Evolutionary conservation across 140 eudicot genomes (phyloP), one percentile per base, ranked within the genome.

Genomic region (Eryngium alpinum): DNA sequence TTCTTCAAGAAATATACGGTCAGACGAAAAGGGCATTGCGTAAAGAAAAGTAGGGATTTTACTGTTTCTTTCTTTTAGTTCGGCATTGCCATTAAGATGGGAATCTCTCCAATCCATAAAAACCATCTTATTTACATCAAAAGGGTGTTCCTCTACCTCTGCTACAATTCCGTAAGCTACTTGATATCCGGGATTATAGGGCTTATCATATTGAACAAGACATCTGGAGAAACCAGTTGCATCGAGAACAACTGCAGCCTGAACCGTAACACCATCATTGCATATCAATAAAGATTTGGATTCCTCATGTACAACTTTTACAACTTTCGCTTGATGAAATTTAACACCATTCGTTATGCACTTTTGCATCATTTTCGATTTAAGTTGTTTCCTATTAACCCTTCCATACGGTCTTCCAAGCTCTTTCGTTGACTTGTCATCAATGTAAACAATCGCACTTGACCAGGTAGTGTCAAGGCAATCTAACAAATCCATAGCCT

Each of bases 71-170:
- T 87, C 90, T 84, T 87, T 89, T 10, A 95, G 83, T 84, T 85
- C 97, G 25, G 34, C 57, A 84, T 86, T 92, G 66, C 80, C 78
- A 24, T 85, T 77, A 22, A 95, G 92, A 84, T 95, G 99, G 6
- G 99, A 92, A 79, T 95, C 99, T 90, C 99, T 87, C 99, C 99
- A 95, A 83, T 95, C 99, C 99, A 95, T 95, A 79, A 95, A 95
- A 31, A 95, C 84, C 99, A 95, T 95, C 78, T 95, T 95, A 81
- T 92, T 89, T 15, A 90, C 90, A 87, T 95, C 97, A 82, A 92
- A 95, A n/a, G 99, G 99, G 78, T 95, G 99, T 78, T 86, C 95
- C 65, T 95, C 97, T 2, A 95, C 99, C 87, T 92, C 99, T 5
- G 99, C 99, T 70, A 92, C 71, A 77, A 95, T 92, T 22, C 99